A percentile compares a stretch with the other conserved stretches of the same genome.
Conservation (phyloP, 1,139 yeast genomes). For the Candida pseudoviswanathii region DNA sequence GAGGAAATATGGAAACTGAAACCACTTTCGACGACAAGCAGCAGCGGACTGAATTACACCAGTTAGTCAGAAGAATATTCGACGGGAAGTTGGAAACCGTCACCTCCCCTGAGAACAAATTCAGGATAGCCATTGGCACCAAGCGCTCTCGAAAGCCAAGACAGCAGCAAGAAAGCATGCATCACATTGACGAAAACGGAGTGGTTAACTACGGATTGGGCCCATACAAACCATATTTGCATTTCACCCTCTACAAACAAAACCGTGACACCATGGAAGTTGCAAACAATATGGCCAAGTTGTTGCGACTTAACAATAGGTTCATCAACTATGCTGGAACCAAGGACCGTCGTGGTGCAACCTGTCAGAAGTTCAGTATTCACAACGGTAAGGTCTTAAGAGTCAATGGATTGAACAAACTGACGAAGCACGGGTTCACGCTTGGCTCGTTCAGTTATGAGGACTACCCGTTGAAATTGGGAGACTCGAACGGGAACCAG, state of each 20-base stretch:
- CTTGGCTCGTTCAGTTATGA: constrained; percentile 79
- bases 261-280: constrained; percentile 98
- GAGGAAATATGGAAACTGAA: constrained; percentile 60
- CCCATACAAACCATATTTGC: constrained; percentile 65
- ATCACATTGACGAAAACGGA: constrained; percentile 52
- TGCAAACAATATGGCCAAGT: constrained; percentile 70
- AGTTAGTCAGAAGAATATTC: constrained; percentile 72
- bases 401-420: constrained; percentile 72
- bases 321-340: constrained; percentile 87
- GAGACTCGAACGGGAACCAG: constrained; percentile 86
- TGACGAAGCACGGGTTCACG: constrained; percentile 65
- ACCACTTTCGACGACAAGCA: constrained; percentile 66
- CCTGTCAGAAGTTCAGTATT: constrained; percentile 81
- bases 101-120: constrained; percentile 69
- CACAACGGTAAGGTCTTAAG: constrained; percentile 76
- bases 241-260: constrained; percentile 85
- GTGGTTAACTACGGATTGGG: constrained; percentile 64
- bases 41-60: constrained; percentile 75
- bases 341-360: constrained; percentile 93
- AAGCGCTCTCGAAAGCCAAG: constrained; percentile 25
- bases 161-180: constrained; percentile 45
- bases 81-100: constrained; percentile 75
- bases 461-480: constrained; percentile 65
- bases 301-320: constrained; percentile 72
- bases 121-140: constrained; percentile 50